These are phyloP conservation scores for Lolium perenne DNA, from an alignment of 176 grass and related monocot species.

Conservation along the genomic window DNA sequence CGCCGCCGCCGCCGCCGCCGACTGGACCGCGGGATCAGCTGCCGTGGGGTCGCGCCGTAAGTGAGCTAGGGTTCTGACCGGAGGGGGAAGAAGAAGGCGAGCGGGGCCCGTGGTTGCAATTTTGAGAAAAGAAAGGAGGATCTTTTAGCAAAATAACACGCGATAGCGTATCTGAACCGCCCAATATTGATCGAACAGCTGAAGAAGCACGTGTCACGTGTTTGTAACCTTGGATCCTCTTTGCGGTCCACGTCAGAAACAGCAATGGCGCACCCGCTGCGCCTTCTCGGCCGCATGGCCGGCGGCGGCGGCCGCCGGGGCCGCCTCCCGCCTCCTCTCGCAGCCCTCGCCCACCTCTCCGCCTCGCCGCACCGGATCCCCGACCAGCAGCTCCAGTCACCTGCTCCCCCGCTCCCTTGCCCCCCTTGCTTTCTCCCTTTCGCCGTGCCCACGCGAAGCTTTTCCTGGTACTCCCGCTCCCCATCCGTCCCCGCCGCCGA, in stretches of 20 bases:
- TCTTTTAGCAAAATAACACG: neutral
- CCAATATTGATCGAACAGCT: neutral
- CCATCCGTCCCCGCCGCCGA: neutral
- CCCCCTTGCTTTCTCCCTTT: slow-evolving; percentile 3
- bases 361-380: neutral
- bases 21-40: slow-evolving; percentile 15
- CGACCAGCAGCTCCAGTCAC: neutral
- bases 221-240: slow-evolving; percentile 18
- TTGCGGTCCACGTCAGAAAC: neutral
- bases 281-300: slow-evolving; percentile 49
- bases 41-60: slow-evolving; percentile 6
- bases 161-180: neutral
- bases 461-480: slow-evolving; percentile 67
- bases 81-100: neutral
- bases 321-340: slow-evolving; percentile 31
- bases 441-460: slow-evolving; percentile 45
- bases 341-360: slow-evolving; percentile 14
- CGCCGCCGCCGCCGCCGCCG: neutral
- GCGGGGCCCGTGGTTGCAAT: neutral
- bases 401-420: neutral
- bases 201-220: neutral
- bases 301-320: slow-evolving; percentile 17
- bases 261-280: slow-evolving; percentile 49
- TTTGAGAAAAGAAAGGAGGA: neutral
- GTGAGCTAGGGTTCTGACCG: slow-evolving; percentile 39